These are phyloP conservation scores for Ogataea paraovalis DNA, from an alignment of 805 yeast genomes.

Conservation along the genomic window DNA sequence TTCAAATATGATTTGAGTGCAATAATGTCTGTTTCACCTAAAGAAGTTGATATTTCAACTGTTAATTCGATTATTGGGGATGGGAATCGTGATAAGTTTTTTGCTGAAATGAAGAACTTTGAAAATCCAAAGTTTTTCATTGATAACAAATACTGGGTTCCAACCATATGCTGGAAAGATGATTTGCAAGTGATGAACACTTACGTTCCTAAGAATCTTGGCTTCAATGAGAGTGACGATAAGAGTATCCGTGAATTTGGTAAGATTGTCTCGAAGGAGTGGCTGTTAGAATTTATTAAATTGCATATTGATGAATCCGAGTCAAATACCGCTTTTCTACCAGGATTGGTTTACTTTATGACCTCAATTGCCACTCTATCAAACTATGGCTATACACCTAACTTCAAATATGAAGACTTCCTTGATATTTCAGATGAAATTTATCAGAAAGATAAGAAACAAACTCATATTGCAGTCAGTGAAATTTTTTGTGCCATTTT, in stretches of 20 bases:
- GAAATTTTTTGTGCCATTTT: slow-evolving; percentile 69
- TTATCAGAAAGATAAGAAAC: slow-evolving; percentile 65
- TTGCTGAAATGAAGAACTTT: slow-evolving; percentile 47
- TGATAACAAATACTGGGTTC: slow-evolving; percentile 53
- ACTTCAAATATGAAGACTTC: slow-evolving; percentile 47
- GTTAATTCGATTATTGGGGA: slow-evolving; percentile 15
- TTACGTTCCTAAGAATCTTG: slow-evolving; percentile 22
- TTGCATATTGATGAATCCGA: slow-evolving; percentile 66
- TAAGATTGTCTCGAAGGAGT: slow-evolving; percentile 43
- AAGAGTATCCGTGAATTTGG: slow-evolving; percentile 42
- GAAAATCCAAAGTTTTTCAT: slow-evolving; percentile 48
- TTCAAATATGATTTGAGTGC: slow-evolving; percentile 39
- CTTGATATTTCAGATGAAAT: slow-evolving; percentile 43
- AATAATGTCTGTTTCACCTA: slow-evolving; percentile 29
- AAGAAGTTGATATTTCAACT: slow-evolving; percentile 23
- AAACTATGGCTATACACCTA: slow-evolving; percentile 39
- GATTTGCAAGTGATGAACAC: slow-evolving; percentile 42
- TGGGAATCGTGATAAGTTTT: slow-evolving; percentile 34
- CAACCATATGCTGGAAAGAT: slow-evolving; percentile 77
- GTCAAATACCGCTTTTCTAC: slow-evolving; percentile 60
- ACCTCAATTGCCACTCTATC: slow-evolving; percentile 46
- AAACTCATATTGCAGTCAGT: slow-evolving; percentile 68
- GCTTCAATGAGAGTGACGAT: slow-evolving; percentile 40
- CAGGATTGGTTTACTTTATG: slow-evolving; percentile 57
- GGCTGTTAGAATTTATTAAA: slow-evolving; percentile 52